Evolutionary conservation across 1,284 basidiomycete species (phyloP).

Genomic region (Naganishia liquefaciens): DNA sequence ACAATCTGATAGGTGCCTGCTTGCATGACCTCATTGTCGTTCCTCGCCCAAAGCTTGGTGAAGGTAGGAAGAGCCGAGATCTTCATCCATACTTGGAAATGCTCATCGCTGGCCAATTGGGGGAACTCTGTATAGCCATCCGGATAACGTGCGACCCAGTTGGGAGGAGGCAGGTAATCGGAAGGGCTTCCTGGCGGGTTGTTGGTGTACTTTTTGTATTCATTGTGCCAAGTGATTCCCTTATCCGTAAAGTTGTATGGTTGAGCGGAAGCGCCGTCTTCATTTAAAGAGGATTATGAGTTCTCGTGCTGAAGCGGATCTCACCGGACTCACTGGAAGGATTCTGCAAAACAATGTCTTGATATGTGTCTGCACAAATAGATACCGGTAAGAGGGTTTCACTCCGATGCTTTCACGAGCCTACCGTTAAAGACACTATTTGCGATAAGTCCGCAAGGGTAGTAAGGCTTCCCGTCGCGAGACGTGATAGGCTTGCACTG

Average conservation of each 20-base stretch:
- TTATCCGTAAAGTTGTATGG: conserved; percentile 75
- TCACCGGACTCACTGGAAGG: conserved; percentile 46
- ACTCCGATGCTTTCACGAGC: conserved; percentile 37
- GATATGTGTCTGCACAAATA: conserved; percentile 68
- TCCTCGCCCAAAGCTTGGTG: conserved; percentile 89
- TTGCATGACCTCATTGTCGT: conserved; percentile 73
- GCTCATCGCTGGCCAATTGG: conserved; percentile 76
- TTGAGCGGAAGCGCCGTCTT: conserved; percentile 57
- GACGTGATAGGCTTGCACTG: conserved; percentile 87
- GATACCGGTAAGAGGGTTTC: background rate
- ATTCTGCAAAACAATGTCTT: conserved; percentile 64
- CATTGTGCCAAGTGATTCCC: conserved; percentile 92
- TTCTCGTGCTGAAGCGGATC: background rate
- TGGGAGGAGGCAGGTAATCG: conserved; percentile 85
- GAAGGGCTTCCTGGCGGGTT: conserved; percentile 59
- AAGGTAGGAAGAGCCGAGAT: conserved; percentile 96
- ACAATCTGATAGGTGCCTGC: conserved; percentile 76
- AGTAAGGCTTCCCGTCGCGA: conserved; percentile 64
- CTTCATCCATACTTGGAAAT: conserved; percentile 99
- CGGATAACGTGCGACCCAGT: conserved; percentile 75
- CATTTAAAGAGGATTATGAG: conserved; percentile 10
- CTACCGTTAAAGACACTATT: conserved; percentile 96
- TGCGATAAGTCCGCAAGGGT: conserved; percentile 95
- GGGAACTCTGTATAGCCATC: conserved; percentile 79
- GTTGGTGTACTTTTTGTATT: conserved; percentile 80